Conservation (phyloP, 208 protist genomes). For the Herpetomonas samuelpessoai region DNA sequence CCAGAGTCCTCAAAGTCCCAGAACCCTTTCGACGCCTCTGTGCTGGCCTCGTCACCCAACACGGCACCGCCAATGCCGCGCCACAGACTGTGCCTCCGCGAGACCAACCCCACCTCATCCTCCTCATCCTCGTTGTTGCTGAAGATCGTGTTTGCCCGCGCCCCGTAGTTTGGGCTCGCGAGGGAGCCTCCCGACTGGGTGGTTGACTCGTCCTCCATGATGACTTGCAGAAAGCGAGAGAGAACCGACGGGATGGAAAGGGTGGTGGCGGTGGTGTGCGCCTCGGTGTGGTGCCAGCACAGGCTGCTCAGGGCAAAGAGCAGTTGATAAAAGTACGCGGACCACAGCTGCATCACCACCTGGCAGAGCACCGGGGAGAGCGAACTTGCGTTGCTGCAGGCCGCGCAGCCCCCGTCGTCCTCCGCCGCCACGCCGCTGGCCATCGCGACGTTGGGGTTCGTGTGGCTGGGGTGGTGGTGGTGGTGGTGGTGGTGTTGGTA, state of each 20-base stretch:
- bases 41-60: slow-evolving; percentile 7
- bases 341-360: slow-evolving; percentile 32
- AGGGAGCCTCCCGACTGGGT: no score
- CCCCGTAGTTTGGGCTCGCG: neutral
- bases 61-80: neutral
- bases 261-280: slow-evolving; percentile 46
- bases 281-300: slow-evolving; percentile 44
- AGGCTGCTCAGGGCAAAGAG: slow-evolving; percentile 50
- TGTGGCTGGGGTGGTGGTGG: no score
- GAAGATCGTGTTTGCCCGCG: neutral
- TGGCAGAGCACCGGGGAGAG: slow-evolving; percentile 10
- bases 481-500: no score
- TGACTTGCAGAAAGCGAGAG: slow-evolving; percentile 43
- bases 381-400: neutral
- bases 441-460: no score
- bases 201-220: slow-evolving; percentile 7
- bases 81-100: neutral
- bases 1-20: slow-evolving; percentile 29
- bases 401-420: neutral
- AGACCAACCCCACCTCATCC: neutral
- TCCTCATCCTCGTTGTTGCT: neutral
- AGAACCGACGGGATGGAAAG: slow-evolving; percentile 60
- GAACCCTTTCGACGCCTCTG: slow-evolving; percentile 16
- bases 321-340: slow-evolving; percentile 41
- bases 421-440: no score